These are phyloP conservation scores for Datura wrightii DNA, from an alignment of 257 asterid genomes.

Conservation along the genomic window DNA sequence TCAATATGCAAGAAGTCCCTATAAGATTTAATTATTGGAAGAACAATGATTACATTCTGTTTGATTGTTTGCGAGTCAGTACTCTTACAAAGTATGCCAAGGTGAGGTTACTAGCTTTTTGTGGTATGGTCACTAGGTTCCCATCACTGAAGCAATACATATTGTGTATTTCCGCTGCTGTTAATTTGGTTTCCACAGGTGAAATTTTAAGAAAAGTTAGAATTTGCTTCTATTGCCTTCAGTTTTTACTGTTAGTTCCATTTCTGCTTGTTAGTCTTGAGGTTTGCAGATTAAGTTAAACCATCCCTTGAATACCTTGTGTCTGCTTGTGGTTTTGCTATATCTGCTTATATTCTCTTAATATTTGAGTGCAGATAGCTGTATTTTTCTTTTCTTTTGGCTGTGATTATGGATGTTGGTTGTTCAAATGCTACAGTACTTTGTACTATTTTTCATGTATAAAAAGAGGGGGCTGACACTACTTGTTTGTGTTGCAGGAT, in stretches of 20 bases:
- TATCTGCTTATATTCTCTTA: slow-evolving; percentile 14
- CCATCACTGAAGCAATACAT: neutral
- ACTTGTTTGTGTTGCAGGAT: slow-evolving; percentile 64
- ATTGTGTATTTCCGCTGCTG: neutral
- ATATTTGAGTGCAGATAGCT: neutral
- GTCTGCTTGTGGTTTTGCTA: slow-evolving; percentile 3
- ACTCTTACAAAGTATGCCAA: too few relatives aligned
- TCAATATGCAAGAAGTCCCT: too few relatives aligned
- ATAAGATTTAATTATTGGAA: too few relatives aligned
- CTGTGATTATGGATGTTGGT: slow-evolving; percentile 7
- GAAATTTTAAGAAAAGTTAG: slow-evolving; percentile 5
- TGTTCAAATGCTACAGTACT: neutral
- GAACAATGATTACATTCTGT: too few relatives aligned
- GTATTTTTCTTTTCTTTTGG: neutral
- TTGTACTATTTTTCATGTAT: slow-evolving; percentile 32
- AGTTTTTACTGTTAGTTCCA: slow-evolving; percentile 11
- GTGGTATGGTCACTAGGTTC: too few relatives aligned
- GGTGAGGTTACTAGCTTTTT: too few relatives aligned
- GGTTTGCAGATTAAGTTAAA: slow-evolving; percentile 16
- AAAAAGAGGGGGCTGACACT: slow-evolving; percentile 49
- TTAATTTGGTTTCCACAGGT: neutral
- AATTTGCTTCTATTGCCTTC: slow-evolving; percentile 8
- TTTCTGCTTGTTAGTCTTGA: neutral
- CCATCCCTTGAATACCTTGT: neutral
- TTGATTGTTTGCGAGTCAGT: too few relatives aligned